Evolutionary conservation across 441 rosid genomes (phyloP).

Genomic region (Metrosideros polymorpha): DNA sequence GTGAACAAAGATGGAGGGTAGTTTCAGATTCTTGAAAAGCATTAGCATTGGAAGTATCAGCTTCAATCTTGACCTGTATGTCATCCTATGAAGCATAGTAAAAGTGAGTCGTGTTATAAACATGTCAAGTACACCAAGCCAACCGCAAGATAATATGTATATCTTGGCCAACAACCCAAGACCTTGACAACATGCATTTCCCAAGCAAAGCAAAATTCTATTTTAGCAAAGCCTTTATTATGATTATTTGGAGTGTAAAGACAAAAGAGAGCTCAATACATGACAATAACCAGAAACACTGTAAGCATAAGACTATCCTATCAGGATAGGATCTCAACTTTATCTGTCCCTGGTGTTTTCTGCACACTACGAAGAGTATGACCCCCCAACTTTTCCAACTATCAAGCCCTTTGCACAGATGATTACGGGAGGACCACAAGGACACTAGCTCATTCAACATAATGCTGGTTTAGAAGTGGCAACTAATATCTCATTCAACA

Average conservation of each 20-base stretch:
- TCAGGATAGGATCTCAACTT: background rate
- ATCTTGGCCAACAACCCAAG: background rate
- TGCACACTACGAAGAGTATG: background rate
- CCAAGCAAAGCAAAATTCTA: background rate
- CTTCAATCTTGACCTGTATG: slow-evolving; percentile 30
- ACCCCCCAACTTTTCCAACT: background rate
- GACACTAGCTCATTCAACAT: background rate
- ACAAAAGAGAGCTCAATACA: background rate
- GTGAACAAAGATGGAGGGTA: slow-evolving; percentile 28
- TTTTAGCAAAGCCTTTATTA: background rate
- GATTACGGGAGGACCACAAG: background rate
- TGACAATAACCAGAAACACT: background rate
- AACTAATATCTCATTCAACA: background rate
- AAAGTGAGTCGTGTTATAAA: background rate
- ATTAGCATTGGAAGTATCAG: slow-evolving; percentile 20
- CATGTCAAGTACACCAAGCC: background rate
- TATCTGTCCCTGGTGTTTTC: background rate
- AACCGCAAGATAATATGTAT: background rate
- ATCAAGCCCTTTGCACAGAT: background rate
- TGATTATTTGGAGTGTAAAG: background rate
- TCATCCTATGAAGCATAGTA: background rate
- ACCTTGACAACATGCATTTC: background rate
- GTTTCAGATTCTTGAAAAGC: slow-evolving; percentile 32
- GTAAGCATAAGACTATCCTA: background rate
- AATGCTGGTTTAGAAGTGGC: background rate